Percentiles rank a stretch among this genome's conserved stretches.
phyloP scores from a whole-genome alignment of 176 grass and related monocot species.

The Lolium multiflorum region DNA sequence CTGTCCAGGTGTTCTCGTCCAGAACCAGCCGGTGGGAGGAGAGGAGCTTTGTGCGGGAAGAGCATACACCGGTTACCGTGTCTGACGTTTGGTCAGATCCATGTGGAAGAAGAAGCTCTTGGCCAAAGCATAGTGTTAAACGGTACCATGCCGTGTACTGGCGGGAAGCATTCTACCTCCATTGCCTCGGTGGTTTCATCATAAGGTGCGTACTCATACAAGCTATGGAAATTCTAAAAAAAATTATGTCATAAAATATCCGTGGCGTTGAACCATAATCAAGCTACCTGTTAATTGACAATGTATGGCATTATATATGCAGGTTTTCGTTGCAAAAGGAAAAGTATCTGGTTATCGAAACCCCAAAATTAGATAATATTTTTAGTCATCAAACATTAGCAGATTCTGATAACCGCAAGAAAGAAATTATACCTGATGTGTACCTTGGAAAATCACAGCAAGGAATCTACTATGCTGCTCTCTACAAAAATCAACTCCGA shows the following conservation, averaged over 20 bases:
- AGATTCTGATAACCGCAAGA: neutral
- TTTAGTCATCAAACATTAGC: neutral
- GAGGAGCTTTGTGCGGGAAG: neutral
- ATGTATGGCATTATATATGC: neutral
- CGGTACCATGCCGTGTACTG: neutral
- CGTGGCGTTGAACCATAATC: neutral
- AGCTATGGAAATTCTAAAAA: neutral
- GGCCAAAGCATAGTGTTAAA: too few species aligned
- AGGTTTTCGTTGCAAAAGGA: neutral
- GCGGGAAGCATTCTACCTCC: neutral
- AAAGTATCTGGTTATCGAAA: neutral
- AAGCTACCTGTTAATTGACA: neutral
- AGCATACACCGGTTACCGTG: neutral
- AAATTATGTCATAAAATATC: too few species aligned
- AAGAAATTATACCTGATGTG: neutral
- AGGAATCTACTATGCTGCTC: neutral
- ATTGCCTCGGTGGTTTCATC: neutral
- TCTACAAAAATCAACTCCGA: neutral
- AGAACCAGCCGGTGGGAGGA: neutral
- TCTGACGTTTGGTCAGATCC: neutral
- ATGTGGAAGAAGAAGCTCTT: too few species aligned
- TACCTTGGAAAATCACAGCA: neutral
- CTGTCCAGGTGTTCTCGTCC: neutral
- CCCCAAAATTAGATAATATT: neutral
- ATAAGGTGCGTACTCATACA: neutral